phyloP scores from a whole-genome alignment of 257 asterid genomes.

The Thymus quinquecostatus region DNA sequence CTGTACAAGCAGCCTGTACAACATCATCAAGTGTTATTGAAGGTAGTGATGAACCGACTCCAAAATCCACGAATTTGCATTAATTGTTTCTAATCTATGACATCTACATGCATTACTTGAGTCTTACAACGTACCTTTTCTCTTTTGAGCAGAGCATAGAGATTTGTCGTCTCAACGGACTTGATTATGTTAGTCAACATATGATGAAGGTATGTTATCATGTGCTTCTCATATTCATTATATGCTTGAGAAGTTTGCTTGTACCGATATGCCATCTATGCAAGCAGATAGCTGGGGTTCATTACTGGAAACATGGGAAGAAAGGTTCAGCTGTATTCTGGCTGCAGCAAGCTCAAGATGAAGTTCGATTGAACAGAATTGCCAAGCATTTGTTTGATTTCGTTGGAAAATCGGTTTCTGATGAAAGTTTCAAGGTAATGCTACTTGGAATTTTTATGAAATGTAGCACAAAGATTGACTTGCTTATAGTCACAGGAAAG shows the following conservation, averaged over 20 bases:
- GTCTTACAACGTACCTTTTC: slow-evolving; percentile 23
- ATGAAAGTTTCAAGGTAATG: slow-evolving; percentile 83
- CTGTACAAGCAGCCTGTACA: slow-evolving; percentile 83
- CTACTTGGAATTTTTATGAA: neutral
- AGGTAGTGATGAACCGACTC: slow-evolving; percentile 49
- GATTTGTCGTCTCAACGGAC: slow-evolving; percentile 89
- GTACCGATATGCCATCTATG: slow-evolving; percentile 24
- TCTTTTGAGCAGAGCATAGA: slow-evolving; percentile 71
- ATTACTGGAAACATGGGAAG: slow-evolving; percentile 93
- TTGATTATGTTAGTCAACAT: slow-evolving; percentile 58
- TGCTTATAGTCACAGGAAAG: slow-evolving; percentile 13
- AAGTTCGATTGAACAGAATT: slow-evolving; percentile 77
- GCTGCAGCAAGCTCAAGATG: slow-evolving; percentile 97
- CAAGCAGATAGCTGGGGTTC: slow-evolving; percentile 82
- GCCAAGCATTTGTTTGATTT: slow-evolving; percentile 83
- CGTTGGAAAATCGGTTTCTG: slow-evolving; percentile 88
- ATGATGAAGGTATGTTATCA: slow-evolving; percentile 79
- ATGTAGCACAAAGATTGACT: neutral
- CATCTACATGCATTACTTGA: slow-evolving; percentile 23
- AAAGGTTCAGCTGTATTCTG: slow-evolving; percentile 92
- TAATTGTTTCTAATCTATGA: slow-evolving; percentile 17
- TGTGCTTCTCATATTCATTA: slow-evolving; percentile 19
- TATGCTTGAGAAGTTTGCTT: slow-evolving; percentile 27
- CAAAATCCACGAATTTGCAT: slow-evolving; percentile 13
- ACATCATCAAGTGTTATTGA: slow-evolving; percentile 72